Conservation (phyloP, 176 grass and related monocot genomes). For the Phoenix dactylifera region DNA sequence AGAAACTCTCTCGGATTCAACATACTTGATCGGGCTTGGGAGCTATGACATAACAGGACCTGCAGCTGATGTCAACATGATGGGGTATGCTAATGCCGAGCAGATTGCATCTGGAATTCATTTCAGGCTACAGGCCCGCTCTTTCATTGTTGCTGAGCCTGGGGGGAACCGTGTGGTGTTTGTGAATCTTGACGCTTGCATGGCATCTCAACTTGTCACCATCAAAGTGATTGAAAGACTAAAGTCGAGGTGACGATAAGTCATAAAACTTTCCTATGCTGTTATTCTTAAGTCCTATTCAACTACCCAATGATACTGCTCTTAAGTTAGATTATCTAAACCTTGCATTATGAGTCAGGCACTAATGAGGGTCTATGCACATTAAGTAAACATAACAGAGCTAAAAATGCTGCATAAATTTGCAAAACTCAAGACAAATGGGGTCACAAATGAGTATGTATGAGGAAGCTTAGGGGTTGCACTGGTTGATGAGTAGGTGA, state of each 20-base stretch:
- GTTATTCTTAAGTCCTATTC: conserved; percentile 9
- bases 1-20: conserved; percentile 36
- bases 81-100: conserved; percentile 92
- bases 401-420: too few relatives aligned
- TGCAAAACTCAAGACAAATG: too few relatives aligned
- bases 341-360: too few relatives aligned
- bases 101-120: conserved; percentile 82
- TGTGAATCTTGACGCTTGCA: conserved; percentile 99
- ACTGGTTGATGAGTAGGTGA: too few relatives aligned
- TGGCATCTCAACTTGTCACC: conserved; percentile 88
- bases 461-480: too few relatives aligned
- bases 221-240: conserved; percentile 92
- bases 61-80: conserved; percentile 98
- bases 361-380: too few relatives aligned
- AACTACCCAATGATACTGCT: too few relatives aligned
- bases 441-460: too few relatives aligned
- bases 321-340: too few relatives aligned
- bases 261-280: not conserved
- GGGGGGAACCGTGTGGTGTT: conserved; percentile 70
- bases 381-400: too few relatives aligned
- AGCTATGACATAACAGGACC: conserved; percentile 96
- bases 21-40: conserved; percentile 73
- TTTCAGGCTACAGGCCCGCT: conserved; percentile 88
- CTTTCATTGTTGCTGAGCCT: conserved; percentile 87
- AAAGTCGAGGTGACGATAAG: conserved; percentile 50